A percentile compares a stretch with the other conserved stretches of the same genome.
These are phyloP conservation scores for Solanum etuberosum DNA, from an alignment of 257 asterid species.

Conservation along the genomic window DNA sequence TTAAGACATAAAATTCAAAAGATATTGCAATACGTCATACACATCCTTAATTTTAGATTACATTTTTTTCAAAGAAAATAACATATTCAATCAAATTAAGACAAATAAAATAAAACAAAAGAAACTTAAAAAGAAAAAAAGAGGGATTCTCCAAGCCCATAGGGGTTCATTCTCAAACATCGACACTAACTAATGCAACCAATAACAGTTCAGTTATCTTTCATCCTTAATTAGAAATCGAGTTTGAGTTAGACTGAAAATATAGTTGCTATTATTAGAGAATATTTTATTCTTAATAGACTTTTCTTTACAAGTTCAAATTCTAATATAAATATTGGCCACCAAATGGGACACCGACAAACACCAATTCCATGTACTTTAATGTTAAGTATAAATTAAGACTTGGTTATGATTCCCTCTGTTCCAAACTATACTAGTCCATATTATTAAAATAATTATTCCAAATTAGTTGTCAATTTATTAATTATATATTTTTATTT, in stretches of 20 bases:
- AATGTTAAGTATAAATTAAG: not conserved
- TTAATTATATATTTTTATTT: too few species aligned
- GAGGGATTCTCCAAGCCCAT: not conserved
- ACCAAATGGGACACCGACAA: not conserved
- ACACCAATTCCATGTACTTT: not conserved
- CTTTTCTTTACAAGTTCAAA: too few species aligned
- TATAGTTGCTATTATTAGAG: not conserved
- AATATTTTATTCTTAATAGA: not conserved
- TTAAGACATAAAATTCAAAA: not conserved
- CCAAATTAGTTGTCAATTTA: too few species aligned
- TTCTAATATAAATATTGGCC: not conserved
- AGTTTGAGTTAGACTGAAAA: rapidly evolving
- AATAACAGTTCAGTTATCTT: not conserved
- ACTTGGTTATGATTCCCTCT: not conserved
- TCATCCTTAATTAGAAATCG: rapidly evolving
- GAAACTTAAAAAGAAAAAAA: not conserved
- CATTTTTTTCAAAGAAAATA: not conserved
- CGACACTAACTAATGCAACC: not conserved
- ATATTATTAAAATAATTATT: too few species aligned
- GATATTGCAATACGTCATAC: not conserved
- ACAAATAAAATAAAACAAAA: not conserved
- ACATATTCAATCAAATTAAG: not conserved
- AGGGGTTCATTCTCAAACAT: not conserved
- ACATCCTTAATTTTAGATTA: not conserved
- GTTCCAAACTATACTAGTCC: not conserved